Evolutionary conservation across 129 eudicot genomes (phyloP).

Genomic region (Lonicera japonica): DNA sequence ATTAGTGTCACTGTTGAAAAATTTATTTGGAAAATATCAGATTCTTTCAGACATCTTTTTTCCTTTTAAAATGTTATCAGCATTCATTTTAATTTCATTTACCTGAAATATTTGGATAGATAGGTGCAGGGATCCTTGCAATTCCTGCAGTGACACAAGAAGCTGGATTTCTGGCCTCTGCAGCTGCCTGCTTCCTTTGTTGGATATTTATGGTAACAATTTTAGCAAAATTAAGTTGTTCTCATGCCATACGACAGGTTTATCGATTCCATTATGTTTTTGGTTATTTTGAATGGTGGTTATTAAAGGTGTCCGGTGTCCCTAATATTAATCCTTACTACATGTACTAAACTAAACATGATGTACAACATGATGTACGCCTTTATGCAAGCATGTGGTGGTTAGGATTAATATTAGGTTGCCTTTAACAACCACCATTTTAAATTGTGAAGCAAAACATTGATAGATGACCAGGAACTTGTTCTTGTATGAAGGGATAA

Average conservation of each 20-base stretch:
- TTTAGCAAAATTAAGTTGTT: conserved; percentile 1
- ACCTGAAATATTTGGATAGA: conserved; percentile 32
- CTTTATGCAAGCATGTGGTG: no score
- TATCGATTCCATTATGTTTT: no score
- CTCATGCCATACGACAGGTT: no score
- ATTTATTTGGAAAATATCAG: not conserved
- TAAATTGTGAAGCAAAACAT: no score
- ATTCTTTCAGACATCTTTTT: conserved; percentile 1
- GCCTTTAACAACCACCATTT: no score
- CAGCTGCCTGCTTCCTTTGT: conserved; percentile 68
- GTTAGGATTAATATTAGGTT: no score
- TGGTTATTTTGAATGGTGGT: no score
- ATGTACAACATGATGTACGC: no score
- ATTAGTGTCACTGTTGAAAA: not conserved
- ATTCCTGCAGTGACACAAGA: conserved; percentile 99
- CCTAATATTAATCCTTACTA: no score
- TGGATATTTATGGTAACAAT: conserved; percentile 83
- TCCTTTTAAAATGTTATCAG: not conserved
- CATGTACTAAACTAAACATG: no score
- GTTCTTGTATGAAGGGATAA: not conserved
- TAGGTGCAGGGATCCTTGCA: conserved; percentile 98
- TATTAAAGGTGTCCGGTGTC: no score
- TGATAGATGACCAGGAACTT: not conserved
- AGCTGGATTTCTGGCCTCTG: conserved; percentile 95
- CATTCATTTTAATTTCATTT: conserved; percentile 2